phyloP scores from a whole-genome alignment of 2,329 filamentous ascomycete genomes.

The Exophiala lecanii-corni region DNA sequence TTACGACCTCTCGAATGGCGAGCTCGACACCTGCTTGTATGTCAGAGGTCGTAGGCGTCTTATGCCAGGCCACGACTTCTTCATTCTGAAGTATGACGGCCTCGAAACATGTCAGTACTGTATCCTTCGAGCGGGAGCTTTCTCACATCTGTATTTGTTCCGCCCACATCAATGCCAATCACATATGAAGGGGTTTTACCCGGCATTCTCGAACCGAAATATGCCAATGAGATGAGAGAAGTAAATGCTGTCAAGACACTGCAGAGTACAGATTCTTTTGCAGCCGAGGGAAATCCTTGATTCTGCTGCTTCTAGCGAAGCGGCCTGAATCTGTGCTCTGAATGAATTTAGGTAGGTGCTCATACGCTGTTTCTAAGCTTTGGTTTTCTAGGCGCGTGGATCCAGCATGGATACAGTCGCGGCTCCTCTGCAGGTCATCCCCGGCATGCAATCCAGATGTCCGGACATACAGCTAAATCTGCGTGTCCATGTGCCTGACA shows the following conservation, averaged over 20 bases:
- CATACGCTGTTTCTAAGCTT: conserved; percentile 2
- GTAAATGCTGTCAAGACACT: conserved; percentile 1
- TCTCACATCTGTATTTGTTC: conserved; percentile 40
- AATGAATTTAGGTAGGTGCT: not conserved
- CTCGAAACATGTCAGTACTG: conserved; percentile 34
- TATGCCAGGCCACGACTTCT: conserved; percentile 44
- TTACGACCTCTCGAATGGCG: conserved; percentile 42
- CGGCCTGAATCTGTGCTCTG: not conserved
- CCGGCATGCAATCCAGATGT: conserved; percentile 3
- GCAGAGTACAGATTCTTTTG: conserved; percentile 4
- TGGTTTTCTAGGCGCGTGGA: not conserved
- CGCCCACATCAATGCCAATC: conserved; percentile 13
- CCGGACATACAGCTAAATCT: conserved; percentile 1
- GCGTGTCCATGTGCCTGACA: not conserved
- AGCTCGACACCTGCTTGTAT: conserved; percentile 46
- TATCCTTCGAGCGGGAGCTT: conserved; percentile 25
- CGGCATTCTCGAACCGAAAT: conserved; percentile 1
- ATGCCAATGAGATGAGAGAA: conserved; percentile 1
- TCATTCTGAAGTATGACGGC: conserved; percentile 30
- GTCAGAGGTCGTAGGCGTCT: conserved; percentile 46
- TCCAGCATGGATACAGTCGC: conserved; percentile 4
- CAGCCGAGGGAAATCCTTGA: not conserved
- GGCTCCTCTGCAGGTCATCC: conserved; percentile 5
- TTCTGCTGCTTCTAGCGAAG: not conserved
- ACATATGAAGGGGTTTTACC: conserved; percentile 1